Percentiles rank a stretch among this genome's conserved stretches.
phyloP scores from a whole-genome alignment of 495 filamentous ascomycete species.

The Aspergillus saccharolyticus region DNA sequence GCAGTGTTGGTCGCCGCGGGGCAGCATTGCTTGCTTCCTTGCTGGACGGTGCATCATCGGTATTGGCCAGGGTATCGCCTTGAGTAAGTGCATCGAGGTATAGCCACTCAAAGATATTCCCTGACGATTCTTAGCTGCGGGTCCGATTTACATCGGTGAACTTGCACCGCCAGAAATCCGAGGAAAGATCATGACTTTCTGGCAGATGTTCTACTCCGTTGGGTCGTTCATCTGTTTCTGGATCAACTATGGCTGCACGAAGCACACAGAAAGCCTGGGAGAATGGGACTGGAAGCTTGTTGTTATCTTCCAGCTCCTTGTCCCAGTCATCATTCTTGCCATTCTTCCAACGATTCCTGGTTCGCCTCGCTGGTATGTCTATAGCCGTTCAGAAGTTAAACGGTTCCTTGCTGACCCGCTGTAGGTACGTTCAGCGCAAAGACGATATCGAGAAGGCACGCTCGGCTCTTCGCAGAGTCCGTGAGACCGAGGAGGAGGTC shows the following conservation, averaged over 20 bases:
- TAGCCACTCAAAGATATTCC: not conserved
- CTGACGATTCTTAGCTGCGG: conserved; percentile 36
- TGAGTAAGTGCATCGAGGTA: conserved; percentile 41
- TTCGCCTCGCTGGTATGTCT: conserved; percentile 49
- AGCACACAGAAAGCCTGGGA: conserved; percentile 45
- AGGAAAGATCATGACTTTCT: conserved; percentile 62
- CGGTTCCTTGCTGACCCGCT: conserved; percentile 4
- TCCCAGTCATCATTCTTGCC: conserved; percentile 48
- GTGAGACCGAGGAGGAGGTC: conserved; percentile 54
- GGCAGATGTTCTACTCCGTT: conserved; percentile 63
- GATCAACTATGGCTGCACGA: conserved; percentile 53
- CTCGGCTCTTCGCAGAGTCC: conserved; percentile 43
- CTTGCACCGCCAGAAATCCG: conserved; percentile 54
- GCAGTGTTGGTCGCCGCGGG: conserved; percentile 53
- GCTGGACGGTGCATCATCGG: conserved; percentile 58
- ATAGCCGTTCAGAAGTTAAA: not conserved
- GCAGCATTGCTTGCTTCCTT: conserved; percentile 55
- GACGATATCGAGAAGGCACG: conserved; percentile 52
- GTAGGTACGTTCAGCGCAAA: conserved; percentile 46
- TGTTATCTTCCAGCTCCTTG: conserved; percentile 57
- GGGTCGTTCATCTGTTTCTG: conserved; percentile 61
- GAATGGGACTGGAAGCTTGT: conserved; percentile 62
- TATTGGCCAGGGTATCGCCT: conserved; percentile 59
- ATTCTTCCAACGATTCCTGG: conserved; percentile 54
- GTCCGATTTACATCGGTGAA: conserved; percentile 60